These are phyloP conservation scores for Datisca glomerata DNA, from an alignment of 306 rosid species.

Conservation along the genomic window DNA sequence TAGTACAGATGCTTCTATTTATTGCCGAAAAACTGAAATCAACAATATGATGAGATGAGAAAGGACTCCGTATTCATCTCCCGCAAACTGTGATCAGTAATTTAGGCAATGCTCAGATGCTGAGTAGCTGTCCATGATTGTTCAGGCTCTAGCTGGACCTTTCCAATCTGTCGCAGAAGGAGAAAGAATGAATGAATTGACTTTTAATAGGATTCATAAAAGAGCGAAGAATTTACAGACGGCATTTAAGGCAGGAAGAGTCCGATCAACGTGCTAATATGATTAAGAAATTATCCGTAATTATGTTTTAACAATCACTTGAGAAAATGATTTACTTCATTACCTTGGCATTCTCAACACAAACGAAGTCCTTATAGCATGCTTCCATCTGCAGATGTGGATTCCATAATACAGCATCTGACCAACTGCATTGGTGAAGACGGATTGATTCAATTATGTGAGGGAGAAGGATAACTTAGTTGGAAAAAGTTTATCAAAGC, in stretches of 20 bases:
- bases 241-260: too few species aligned
- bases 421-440: constrained; percentile 49
- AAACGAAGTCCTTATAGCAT: constrained; percentile 85
- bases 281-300: too few species aligned
- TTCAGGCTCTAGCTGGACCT: constrained; percentile 56
- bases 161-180: constrained; percentile 49
- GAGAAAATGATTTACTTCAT: too few species aligned
- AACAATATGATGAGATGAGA: too few species aligned
- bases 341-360: constrained; percentile 98
- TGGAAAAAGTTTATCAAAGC: constrained; percentile 5
- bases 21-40: too few species aligned
- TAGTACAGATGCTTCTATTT: too few species aligned
- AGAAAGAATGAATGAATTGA: constrained; percentile 2
- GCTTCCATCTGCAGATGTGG: constrained; percentile 87
- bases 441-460: constrained; percentile 8
- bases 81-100: too few species aligned
- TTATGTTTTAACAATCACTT: too few species aligned
- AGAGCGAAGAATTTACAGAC: too few species aligned
- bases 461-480: background rate
- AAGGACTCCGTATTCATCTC: too few species aligned
- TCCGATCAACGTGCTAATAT: too few species aligned
- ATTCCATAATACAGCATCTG: constrained; percentile 95
- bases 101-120: constrained; percentile 53
- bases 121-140: constrained; percentile 88
- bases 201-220: too few species aligned